These are phyloP conservation scores for Epichloe bromicola DNA, from an alignment of 2,329 filamentous ascomycete genomes.

Conservation along the genomic window DNA sequence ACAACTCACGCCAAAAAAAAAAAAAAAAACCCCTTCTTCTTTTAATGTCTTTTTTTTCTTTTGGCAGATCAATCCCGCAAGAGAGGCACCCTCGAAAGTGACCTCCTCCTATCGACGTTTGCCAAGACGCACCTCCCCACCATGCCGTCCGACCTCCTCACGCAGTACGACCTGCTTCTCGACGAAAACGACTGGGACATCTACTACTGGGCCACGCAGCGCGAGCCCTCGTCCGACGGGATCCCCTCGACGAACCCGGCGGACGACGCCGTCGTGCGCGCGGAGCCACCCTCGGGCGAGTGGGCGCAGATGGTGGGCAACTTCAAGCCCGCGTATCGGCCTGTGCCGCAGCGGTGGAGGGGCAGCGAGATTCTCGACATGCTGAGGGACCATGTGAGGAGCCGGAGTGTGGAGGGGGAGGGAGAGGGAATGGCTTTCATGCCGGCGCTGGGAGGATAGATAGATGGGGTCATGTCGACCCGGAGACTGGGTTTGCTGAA, in stretches of 20 bases:
- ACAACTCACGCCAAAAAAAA: neutral
- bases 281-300: constrained; percentile 47
- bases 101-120: constrained; percentile 93
- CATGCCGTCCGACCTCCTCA: constrained; percentile 63
- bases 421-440: constrained; percentile 44
- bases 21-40: too few species aligned
- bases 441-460: constrained; percentile 24
- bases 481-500: too few species aligned
- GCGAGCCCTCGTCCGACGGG: constrained; percentile 39
- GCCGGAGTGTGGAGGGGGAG: constrained; percentile 33
- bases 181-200: constrained; percentile 99
- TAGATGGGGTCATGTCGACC: neutral
- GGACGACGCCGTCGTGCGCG: constrained; percentile 18
- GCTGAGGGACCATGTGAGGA: constrained; percentile 67
- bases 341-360: constrained; percentile 76
- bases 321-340: constrained; percentile 85
- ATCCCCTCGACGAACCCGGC: constrained; percentile 28
- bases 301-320: constrained; percentile 95
- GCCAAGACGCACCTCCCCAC: constrained; percentile 62
- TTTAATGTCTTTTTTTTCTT: too few species aligned
- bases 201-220: constrained; percentile 98
- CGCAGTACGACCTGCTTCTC: constrained; percentile 81
- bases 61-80: constrained; percentile 83
- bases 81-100: constrained; percentile 87
- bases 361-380: constrained; percentile 66